These are phyloP conservation scores for Takakia lepidozioides DNA, from an alignment of 225 moss, liverwort and hornwort genomes.

Conservation along the genomic window DNA sequence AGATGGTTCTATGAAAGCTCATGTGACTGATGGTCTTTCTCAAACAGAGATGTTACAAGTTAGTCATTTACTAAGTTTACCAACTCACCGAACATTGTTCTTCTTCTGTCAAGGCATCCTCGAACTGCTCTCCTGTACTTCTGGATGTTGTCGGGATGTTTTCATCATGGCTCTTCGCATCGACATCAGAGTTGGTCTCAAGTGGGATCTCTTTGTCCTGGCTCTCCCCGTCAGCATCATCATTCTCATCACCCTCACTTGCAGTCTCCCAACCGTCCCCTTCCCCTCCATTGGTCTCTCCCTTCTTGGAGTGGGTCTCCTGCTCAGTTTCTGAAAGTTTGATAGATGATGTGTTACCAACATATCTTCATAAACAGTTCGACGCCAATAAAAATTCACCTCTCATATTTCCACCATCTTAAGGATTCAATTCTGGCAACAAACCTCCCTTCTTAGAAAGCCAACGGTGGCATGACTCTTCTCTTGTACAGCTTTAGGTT, in stretches of 20 bases:
- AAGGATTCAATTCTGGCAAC: too few relatives aligned
- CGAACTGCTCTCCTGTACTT: slow-evolving; percentile 26
- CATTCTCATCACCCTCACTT: slow-evolving; percentile 58
- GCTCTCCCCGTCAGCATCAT: slow-evolving; percentile 6
- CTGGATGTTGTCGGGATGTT: slow-evolving; percentile 13
- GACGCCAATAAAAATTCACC: too few relatives aligned
- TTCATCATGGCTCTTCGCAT: slow-evolving; percentile 13
- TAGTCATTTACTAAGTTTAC: background rate
- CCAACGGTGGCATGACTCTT: too few relatives aligned
- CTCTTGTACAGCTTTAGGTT: too few relatives aligned
- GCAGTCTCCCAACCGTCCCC: slow-evolving; percentile 84
- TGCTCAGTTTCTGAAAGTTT: too few relatives aligned
- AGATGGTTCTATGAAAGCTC: slow-evolving; percentile 2
- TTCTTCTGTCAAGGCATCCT: slow-evolving; percentile 46
- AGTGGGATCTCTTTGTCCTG: too few relatives aligned
- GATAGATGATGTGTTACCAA: too few relatives aligned
- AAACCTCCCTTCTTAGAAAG: too few relatives aligned
- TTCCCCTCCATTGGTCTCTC: slow-evolving; percentile 17
- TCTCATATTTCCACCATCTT: too few relatives aligned
- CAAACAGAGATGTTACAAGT: slow-evolving; percentile 9
- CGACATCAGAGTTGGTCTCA: too few relatives aligned
- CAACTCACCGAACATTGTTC: slow-evolving; percentile 31
- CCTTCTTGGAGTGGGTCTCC: too few relatives aligned
- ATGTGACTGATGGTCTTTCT: slow-evolving; percentile 4
- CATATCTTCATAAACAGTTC: too few relatives aligned